Conservation (phyloP, 306 rosid species). For the Casuarina equisetifolia region DNA sequence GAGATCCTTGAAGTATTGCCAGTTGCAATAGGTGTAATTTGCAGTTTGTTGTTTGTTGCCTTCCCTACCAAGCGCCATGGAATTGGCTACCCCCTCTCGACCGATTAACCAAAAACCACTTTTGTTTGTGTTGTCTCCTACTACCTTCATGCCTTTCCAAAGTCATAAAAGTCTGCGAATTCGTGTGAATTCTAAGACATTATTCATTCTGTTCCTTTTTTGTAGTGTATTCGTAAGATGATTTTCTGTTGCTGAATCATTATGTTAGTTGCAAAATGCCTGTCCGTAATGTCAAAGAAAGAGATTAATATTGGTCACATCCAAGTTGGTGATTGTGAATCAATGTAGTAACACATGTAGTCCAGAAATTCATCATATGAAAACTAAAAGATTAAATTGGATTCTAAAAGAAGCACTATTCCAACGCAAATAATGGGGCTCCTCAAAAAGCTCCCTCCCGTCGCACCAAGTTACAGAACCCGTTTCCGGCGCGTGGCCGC, state of each 20-base stretch:
- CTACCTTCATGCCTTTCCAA: background rate
- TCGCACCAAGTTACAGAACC: too few species aligned
- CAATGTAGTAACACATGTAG: background rate
- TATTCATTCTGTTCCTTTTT: background rate
- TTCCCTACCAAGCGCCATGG: slow-evolving; percentile 77
- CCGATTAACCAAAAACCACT: slow-evolving; percentile 15
- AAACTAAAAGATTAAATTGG: background rate
- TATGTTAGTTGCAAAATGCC: background rate
- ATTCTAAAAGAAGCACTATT: background rate
- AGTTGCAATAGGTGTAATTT: slow-evolving; percentile 56
- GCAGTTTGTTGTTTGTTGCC: slow-evolving; percentile 55
- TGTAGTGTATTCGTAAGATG: background rate
- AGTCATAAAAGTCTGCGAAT: background rate
- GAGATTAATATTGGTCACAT: background rate
- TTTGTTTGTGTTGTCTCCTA: background rate
- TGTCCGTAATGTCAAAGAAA: background rate
- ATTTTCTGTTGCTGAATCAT: background rate
- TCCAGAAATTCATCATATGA: background rate
- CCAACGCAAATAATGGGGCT: background rate
- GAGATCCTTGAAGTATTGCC: slow-evolving; percentile 67
- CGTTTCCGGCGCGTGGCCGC: too few species aligned
- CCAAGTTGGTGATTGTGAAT: background rate
- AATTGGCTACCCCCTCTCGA: slow-evolving; percentile 70
- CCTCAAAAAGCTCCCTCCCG: background rate
- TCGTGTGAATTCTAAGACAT: background rate